Conservation (phyloP, 768 basidiomycete species). For the Collybia nuda region DNA sequence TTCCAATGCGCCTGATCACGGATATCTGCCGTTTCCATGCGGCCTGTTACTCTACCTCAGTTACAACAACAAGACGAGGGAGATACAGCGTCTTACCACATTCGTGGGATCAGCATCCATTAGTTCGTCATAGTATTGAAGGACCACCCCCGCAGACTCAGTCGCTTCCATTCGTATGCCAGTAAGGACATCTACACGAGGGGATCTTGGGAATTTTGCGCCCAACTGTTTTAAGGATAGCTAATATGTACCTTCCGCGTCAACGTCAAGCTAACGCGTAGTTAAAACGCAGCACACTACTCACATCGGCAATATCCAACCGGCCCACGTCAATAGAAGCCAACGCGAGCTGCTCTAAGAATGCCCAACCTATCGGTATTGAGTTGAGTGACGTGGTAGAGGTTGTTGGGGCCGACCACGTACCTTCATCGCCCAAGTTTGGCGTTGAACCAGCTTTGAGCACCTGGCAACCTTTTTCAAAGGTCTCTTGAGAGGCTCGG, state of each 20-base stretch:
- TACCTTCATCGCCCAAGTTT: conserved; percentile 60
- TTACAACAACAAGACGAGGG: not conserved
- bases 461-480: conserved; percentile 50
- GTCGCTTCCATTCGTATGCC: conserved; percentile 79
- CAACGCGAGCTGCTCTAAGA: conserved; percentile 77
- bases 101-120: conserved; percentile 68
- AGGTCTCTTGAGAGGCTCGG: conserved; percentile 57
- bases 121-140: conserved; percentile 65
- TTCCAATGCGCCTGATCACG: conserved; percentile 61
- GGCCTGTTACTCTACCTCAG: conserved; percentile 37
- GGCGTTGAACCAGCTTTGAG: conserved; percentile 44
- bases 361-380: conserved; percentile 61
- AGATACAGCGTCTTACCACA: conserved; percentile 46
- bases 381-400: conserved; percentile 4
- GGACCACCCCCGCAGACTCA: conserved; percentile 52
- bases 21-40: conserved; percentile 83
- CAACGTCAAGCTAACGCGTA: conserved; percentile 19
- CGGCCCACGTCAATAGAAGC: conserved; percentile 78
- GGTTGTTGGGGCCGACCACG: conserved; percentile 5
- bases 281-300: conserved; percentile 18
- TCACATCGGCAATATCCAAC: conserved; percentile 73
- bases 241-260: conserved; percentile 34
- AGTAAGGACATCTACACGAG: conserved; percentile 73
- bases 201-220: conserved; percentile 74
- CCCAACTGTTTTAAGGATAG: conserved; percentile 60